Base-by-base conservation (phyloP, 1,284 basidiomycete species). In the Sporisorium exsertum region DNA sequence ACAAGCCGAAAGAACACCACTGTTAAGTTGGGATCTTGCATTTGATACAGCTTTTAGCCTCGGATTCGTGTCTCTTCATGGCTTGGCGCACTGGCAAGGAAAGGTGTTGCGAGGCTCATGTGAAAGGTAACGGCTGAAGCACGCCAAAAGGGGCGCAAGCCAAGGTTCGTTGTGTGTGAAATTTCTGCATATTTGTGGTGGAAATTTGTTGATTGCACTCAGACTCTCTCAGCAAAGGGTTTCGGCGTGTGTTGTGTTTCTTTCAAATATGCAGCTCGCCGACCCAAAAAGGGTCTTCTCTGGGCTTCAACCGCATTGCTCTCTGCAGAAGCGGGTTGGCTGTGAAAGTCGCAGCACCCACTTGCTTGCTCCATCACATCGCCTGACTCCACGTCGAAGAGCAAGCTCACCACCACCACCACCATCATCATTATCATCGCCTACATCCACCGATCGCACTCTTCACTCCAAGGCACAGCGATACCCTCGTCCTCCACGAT, bases 201-300 rank as follows among this genome's bases (percentile, higher is more conserved):
- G 49, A 29, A 50, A 32, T 43, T 43, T 32, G 29, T 32, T 32
- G 29, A 32, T 10, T 32, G 5, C n/a, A 20, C 16, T 15, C 20
- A 40, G 12, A 43, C 37, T 24, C 40, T 13, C 35, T 20, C 7
- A 26, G 32, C 7, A 22, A 13, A 13, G 22, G 5, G 15, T 24
- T 40, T n/a, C n/a, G 37, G 26, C 22, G 33, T 54, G 52, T 26
- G 26, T 33, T 12, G 32, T 53, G 51, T 53, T 53, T 35, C 51
- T 53, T 37, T 37, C 33, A 24, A 40, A 52, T n/a, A n/a, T 52
- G 32, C 37, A 54, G 37, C 52, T 54, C 16, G 22, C 24, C 37
- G 15, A 24, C 2, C 33, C 24, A 54, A 54, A n/a, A 54, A 54
- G 52, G 52, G 52, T 54, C 52, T n/a, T n/a, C n/a, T n/a, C n/a